Percentiles rank a stretch among this genome's conserved stretches.
Evolutionary conservation across 2,329 filamentous ascomycete species (phyloP).

Genomic region (Chaetothyriales sp.): DNA sequence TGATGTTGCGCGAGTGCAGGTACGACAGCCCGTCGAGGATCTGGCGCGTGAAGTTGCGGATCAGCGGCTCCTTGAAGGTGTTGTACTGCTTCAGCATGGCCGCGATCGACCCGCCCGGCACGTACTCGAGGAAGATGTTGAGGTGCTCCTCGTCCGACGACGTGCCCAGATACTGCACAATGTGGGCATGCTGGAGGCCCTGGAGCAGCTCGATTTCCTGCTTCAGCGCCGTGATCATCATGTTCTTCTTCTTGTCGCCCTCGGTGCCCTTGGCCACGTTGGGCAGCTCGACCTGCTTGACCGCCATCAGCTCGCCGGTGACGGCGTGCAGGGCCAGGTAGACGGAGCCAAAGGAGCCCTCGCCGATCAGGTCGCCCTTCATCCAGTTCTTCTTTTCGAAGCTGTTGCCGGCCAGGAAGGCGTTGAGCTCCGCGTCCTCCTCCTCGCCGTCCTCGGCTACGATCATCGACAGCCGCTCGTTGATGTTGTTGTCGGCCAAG

Average conservation of each 20-base stretch:
- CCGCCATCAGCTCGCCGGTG: constrained; percentile 91
- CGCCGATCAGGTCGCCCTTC: constrained; percentile 93
- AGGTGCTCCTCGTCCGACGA: constrained; percentile 81
- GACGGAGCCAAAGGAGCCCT: constrained; percentile 91
- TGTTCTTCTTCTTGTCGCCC: constrained; percentile 83
- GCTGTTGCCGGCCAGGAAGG: constrained; percentile 81
- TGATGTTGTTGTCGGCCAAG: constrained; percentile 34
- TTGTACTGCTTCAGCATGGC: constrained; percentile 99
- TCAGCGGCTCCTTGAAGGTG: constrained; percentile 79
- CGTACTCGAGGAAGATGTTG: constrained; percentile 99
- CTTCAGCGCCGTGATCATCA: constrained; percentile 95
- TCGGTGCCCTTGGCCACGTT: constrained; percentile 62
- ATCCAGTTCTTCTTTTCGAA: constrained; percentile 99
- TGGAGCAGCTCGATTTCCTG: constrained; percentile 89
- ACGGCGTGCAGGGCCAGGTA: constrained; percentile 91
- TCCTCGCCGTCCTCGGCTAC: constrained; percentile 86
- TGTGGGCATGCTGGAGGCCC: constrained; percentile 89
- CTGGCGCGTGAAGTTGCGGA: constrained; percentile 92
- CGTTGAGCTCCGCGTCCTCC: constrained; percentile 72
- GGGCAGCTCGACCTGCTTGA: constrained; percentile 93
- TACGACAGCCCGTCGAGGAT: constrained; percentile 88
- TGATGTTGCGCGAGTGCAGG: constrained; percentile 86
- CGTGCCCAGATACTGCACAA: constrained; percentile 94
- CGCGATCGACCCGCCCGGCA: constrained; percentile 90
- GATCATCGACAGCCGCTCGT: constrained; percentile 66